These are phyloP conservation scores for Populus alba DNA, from an alignment of 345 rosid genomes.

Conservation along the genomic window DNA sequence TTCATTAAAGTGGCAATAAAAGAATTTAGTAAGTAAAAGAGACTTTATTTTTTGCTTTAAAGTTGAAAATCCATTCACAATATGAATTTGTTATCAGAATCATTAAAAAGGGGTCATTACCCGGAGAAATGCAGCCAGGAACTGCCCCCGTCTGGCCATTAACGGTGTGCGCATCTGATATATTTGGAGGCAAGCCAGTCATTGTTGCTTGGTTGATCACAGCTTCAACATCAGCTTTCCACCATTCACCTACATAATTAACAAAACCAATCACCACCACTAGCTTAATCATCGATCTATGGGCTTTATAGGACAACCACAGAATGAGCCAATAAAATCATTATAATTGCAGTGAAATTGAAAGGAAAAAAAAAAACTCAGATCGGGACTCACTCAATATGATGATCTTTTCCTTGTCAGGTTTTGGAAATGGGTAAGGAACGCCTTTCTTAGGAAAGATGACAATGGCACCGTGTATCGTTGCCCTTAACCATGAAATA, in stretches of 20 bases:
- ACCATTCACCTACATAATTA: conserved; percentile 66
- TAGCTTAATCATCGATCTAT: background rate
- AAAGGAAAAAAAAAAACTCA: background rate
- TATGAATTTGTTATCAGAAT: background rate
- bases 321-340: background rate
- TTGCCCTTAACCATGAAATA: conserved; percentile 70
- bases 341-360: background rate
- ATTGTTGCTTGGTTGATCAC: conserved; percentile 46
- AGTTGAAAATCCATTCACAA: background rate
- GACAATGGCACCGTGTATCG: conserved; percentile 66
- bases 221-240: conserved; percentile 72
- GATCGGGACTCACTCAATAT: conserved; percentile 39
- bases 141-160: conserved; percentile 66
- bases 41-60: background rate
- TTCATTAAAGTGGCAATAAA: background rate
- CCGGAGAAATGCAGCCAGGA: conserved; percentile 51
- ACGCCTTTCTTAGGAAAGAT: conserved; percentile 58
- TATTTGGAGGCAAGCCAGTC: conserved; percentile 58
- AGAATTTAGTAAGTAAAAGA: background rate
- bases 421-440: conserved; percentile 65
- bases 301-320: background rate
- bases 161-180: conserved; percentile 72
- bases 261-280: background rate
- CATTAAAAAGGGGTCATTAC: conserved; percentile 27
- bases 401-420: conserved; percentile 51